These are phyloP conservation scores for Phialophora tarda DNA, from an alignment of 2,329 filamentous ascomycete genomes.

Conservation along the genomic window DNA sequence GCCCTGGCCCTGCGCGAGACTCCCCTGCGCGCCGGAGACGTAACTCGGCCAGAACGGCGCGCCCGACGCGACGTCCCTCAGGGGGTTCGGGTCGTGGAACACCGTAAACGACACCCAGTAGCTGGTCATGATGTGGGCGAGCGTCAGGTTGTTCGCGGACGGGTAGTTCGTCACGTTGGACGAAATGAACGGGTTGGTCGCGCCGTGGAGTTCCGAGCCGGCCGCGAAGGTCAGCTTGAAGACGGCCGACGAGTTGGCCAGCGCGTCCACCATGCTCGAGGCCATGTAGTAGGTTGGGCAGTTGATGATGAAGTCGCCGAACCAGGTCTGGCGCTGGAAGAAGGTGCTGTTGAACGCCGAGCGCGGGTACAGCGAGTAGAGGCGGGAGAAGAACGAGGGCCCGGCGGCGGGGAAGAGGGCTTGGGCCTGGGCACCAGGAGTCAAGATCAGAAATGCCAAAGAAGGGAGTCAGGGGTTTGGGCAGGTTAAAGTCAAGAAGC, in stretches of 20 bases:
- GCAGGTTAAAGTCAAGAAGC: neutral
- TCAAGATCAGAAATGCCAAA: neutral
- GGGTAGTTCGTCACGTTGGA: constrained; percentile 28
- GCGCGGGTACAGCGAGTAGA: constrained; percentile 49
- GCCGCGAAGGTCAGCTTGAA: constrained; percentile 46
- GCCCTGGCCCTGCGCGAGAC: constrained; percentile 10
- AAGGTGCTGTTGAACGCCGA: constrained; percentile 41
- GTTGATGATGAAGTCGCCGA: constrained; percentile 53
- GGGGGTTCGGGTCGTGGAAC: constrained; percentile 44
- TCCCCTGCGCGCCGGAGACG: constrained; percentile 1
- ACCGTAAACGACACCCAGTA: constrained; percentile 46
- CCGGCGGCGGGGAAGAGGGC: constrained; percentile 46
- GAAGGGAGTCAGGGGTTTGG: neutral
- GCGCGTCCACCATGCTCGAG: constrained; percentile 21
- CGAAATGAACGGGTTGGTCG: constrained; percentile 41
- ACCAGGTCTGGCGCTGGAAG: constrained; percentile 47
- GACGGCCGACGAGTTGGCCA: constrained; percentile 33
- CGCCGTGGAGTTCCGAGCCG: constrained; percentile 45
- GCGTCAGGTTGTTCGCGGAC: constrained; percentile 42
- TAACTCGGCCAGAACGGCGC: constrained; percentile 32
- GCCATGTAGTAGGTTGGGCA: constrained; percentile 40
- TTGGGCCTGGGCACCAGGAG: constrained; percentile 27
- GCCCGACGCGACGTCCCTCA: constrained; percentile 17
- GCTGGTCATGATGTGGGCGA: constrained; percentile 45
- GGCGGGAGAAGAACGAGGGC: constrained; percentile 47